phyloP scores from a whole-genome alignment of 1,284 basidiomycete genomes.

The Cystobasidiaceae sp. region DNA sequence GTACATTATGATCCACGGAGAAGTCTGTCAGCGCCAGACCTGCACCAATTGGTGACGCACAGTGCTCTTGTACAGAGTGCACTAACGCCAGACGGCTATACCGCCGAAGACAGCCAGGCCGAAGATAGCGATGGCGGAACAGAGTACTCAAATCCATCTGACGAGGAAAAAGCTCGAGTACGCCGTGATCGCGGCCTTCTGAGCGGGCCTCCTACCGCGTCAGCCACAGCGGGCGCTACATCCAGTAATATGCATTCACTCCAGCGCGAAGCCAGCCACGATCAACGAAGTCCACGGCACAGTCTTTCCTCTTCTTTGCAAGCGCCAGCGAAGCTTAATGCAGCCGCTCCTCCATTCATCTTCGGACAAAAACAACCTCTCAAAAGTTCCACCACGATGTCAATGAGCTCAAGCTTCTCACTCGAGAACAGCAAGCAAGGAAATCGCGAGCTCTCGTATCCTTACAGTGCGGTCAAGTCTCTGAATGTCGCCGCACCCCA shows the following conservation, averaged over 20 bases:
- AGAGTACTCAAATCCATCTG: conserved; percentile 29
- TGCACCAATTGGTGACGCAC: conserved; percentile 4
- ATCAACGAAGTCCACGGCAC: no score
- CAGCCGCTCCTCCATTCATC: not conserved
- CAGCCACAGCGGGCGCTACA: not conserved
- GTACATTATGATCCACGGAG: not conserved
- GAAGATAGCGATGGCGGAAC: not conserved
- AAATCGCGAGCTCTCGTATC: not conserved
- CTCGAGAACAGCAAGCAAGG: not conserved
- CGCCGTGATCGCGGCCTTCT: conserved; percentile 3
- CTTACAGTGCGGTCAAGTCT: not conserved
- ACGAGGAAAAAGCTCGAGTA: conserved; percentile 8
- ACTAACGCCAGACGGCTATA: not conserved
- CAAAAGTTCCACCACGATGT: not conserved
- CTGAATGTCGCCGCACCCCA: not conserved
- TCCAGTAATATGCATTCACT: not conserved
- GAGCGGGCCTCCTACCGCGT: not conserved
- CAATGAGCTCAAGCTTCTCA: not conserved
- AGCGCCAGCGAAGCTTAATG: not conserved
- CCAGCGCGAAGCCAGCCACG: no score
- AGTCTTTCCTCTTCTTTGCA: no score
- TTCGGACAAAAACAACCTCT: not conserved
- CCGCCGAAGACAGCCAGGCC: not conserved
- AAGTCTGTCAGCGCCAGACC: conserved; percentile 20
- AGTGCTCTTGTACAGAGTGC: not conserved